Percentiles rank a stretch among this genome's conserved stretches.
phyloP scores from a whole-genome alignment of 805 yeast genomes.

The Kodamaea hsintzibuensis region DNA sequence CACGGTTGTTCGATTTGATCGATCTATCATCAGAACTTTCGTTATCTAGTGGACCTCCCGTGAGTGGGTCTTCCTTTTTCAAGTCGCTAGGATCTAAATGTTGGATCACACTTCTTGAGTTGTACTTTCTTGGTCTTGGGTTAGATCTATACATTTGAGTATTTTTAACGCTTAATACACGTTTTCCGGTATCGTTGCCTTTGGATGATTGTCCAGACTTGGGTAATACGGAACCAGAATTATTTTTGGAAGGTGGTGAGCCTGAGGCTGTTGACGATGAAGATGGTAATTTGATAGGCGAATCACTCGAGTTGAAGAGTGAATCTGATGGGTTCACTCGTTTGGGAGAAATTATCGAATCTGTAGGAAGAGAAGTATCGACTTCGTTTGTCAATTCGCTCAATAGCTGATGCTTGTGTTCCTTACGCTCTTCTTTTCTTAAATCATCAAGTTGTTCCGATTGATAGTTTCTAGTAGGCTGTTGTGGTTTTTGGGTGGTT shows the following conservation, averaged over 20 bases:
- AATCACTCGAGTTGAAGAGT: conserved; percentile 36
- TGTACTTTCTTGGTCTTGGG: conserved; percentile 30
- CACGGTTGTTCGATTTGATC: conserved; percentile 21
- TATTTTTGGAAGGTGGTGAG: not conserved
- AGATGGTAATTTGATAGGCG: conserved; percentile 23
- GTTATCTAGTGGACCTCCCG: conserved; percentile 10
- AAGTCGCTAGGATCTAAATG: conserved; percentile 22
- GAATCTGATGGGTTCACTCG: conserved; percentile 23
- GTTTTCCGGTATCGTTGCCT: not conserved
- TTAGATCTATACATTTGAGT: conserved; percentile 30
- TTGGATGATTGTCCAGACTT: conserved; percentile 8
- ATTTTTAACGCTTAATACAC: conserved; percentile 13
- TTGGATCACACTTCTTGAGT: conserved; percentile 30
- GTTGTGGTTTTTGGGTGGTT: not conserved
- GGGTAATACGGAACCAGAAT: conserved; percentile 2
- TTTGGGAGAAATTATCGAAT: conserved; percentile 14
- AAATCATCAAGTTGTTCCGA: conserved; percentile 29
- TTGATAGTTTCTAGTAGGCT: conserved; percentile 10
- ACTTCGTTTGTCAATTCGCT: conserved; percentile 43
- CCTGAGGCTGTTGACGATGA: not conserved
- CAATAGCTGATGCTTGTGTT: conserved; percentile 34
- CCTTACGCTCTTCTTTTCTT: conserved; percentile 35
- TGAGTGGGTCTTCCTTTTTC: conserved; percentile 9
- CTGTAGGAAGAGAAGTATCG: conserved; percentile 8
- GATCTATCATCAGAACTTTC: conserved; percentile 17